Evolutionary conservation across 2,329 filamentous ascomycete species (phyloP).

Genomic region (Bertia moriformis): DNA sequence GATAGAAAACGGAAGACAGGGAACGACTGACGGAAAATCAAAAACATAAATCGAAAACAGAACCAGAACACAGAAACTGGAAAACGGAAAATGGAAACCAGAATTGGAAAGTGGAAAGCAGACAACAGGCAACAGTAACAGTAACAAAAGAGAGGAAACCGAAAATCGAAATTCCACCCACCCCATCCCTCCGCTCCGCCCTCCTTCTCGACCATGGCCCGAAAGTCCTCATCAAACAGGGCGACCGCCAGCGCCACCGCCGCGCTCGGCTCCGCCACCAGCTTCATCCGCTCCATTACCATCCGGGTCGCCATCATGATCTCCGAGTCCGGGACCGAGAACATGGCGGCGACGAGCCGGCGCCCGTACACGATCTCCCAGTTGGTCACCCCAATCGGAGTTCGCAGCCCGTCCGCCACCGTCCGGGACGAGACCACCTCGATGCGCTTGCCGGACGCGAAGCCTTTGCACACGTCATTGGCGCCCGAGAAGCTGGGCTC

Average conservation of each 20-base stretch:
- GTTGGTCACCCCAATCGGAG: constrained; percentile 62
- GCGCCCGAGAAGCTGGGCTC: constrained; percentile 73
- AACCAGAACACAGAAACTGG: too few species aligned
- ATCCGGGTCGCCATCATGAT: constrained; percentile 65
- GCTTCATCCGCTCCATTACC: constrained; percentile 76
- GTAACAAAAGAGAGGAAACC: too few species aligned
- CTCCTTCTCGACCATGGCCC: constrained; percentile 53
- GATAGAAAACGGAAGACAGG: too few species aligned
- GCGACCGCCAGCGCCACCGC: constrained; percentile 73
- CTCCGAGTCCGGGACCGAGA: constrained; percentile 65
- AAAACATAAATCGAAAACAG: too few species aligned
- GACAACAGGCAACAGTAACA: too few species aligned
- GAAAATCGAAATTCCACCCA: constrained; percentile 34
- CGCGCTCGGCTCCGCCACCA: constrained; percentile 77
- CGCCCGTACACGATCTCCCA: constrained; percentile 66
- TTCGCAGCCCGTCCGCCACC: constrained; percentile 77
- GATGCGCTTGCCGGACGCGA: constrained; percentile 50
- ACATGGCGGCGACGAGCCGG: constrained; percentile 55
- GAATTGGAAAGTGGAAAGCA: too few species aligned
- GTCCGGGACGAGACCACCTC: constrained; percentile 60
- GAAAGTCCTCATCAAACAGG: constrained; percentile 75
- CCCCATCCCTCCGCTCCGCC: constrained; percentile 59
- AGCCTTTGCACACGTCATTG: constrained; percentile 65
- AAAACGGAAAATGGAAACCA: too few species aligned
- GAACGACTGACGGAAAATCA: too few species aligned